Evolutionary conservation across 495 filamentous ascomycete genomes (phyloP), one percentile per base, ranked within the genome.

Genomic region (Jackrogersella minutella): DNA sequence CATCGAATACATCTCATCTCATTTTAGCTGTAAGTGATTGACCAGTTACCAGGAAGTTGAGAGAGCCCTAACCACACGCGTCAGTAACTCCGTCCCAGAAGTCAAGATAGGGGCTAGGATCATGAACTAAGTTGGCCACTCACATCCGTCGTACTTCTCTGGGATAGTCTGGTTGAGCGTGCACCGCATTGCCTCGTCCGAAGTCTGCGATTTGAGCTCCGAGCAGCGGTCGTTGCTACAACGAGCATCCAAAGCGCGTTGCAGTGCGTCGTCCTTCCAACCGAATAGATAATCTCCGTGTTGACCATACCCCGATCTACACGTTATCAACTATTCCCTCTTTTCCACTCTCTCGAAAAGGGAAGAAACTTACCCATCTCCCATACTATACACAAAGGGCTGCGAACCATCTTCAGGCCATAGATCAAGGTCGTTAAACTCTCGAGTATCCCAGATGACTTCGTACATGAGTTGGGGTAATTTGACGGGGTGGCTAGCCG

Each of bases 251-350:
- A 82, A 75, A 14, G 78, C 80, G n/a, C 71, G 62, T 58, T 81
- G 79, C 14, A 81, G 72, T 1, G 73, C 56, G 52, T 81, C 73
- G 40, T 62, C 74, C 62, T 79, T 74, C 79, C 80, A 82, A 31
- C 80, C 81, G 67, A 82, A 83, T 9, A 82, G 55, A 61, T 83
- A 83, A 49, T 83, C 81, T 36, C 79, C 81, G 39, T 82, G 81
- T 37, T 80, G 77, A 14, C 77, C 78, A 43, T 78, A 76, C 11
- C 81, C 80, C 16, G 75, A 71, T 0, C 76, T 79, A 55, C 11
- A 17, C 44, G 19, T 24, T 10, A 1, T 66, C 26, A 61, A 36
- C 13, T 13, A 39, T 10, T 28, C 47, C 30, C 16, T 19, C 28
- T 3, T 24, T 14, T 26, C 19, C 26, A 54, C 41, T 22, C 17